Base-by-base conservation (phyloP, 768 basidiomycete genomes). In the Hydnum rufescens region DNA sequence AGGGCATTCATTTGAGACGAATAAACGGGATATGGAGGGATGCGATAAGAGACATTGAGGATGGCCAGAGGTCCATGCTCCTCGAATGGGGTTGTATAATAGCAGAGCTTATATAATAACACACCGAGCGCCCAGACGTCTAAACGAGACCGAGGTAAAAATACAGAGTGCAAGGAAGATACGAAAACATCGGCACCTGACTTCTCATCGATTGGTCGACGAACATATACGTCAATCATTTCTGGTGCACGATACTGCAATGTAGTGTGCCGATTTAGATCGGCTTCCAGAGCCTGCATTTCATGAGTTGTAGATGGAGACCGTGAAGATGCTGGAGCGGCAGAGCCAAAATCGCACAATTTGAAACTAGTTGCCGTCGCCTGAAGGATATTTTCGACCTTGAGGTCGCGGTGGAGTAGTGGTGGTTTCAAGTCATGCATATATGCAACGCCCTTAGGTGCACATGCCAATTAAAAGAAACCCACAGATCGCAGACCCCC, bases 51-150 rank as follows among this genome's bases (percentile, higher is more conserved):
- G 32, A 92, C 92, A 61, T 96, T 96, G 57, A 97, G 71, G 57
- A 97, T 97, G 2, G 95, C 95, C 50, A 99, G 68, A 2, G 88
- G 85, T 0, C 93, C 93, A 59, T 96, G 90, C 61, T 96, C 93
- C 65, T 99, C 95, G 61, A 99, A 99, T 0, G 95, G 95, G 0
- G 95, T 99, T 0, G 92, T 99, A 65, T 99, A 99, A 67, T 96
- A 99, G 65, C 95, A 97, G 13, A 99, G 76, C 70, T 97, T 99
- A 71, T 96, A 99, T 13, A 99, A 72, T 55, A 99, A 69, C 16
- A 97, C 90, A 23, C 93, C 95, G 23, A 99, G 73, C 0, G 95
- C 95, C 95, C 95, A 99, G 0, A 99, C 82, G 60, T 99, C 93
- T 64, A 52, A 2, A 16, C 13, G 22, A 25, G 16, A 29, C n/a